These are phyloP conservation scores for Plasmodium blacklocki DNA, from an alignment of 169 alveolate genomes.

Conservation along the genomic window DNA sequence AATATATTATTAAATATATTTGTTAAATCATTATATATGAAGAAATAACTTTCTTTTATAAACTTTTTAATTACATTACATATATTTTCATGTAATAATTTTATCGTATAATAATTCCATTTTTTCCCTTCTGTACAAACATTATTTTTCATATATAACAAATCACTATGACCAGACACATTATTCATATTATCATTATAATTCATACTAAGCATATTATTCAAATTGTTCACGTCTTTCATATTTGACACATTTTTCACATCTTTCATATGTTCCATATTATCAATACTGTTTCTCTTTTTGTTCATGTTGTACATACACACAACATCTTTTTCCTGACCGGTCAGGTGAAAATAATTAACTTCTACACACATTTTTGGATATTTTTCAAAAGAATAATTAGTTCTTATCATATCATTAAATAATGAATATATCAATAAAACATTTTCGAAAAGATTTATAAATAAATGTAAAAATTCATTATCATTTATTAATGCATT, in stretches of 20 bases:
- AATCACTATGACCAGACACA: neutral
- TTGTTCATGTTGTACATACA: neutral
- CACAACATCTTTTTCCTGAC: conserved; percentile 8
- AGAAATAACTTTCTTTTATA: conserved; percentile 35
- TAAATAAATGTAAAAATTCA: conserved; percentile 11
- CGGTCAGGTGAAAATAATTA: conserved; percentile 40
- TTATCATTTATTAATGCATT: conserved; percentile 14
- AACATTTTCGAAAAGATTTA: conserved; percentile 11
- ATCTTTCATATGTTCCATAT: neutral
- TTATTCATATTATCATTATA: neutral
- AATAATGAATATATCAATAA: conserved; percentile 5
- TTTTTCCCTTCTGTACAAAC: neutral
- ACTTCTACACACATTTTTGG: conserved; percentile 29
- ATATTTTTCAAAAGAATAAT: conserved; percentile 5
- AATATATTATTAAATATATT: conserved; percentile 22
- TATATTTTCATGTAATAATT: conserved; percentile 35
- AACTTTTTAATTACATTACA: conserved; percentile 37
- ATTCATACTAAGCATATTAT: too few relatives aligned
- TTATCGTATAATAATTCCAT: neutral
- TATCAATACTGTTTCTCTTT: neutral
- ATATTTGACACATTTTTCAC: too few relatives aligned
- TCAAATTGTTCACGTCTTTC: too few relatives aligned
- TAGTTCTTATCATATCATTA: conserved; percentile 7
- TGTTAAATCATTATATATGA: conserved; percentile 9
- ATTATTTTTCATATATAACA: neutral